A percentile compares a stretch with the other conserved stretches of the same genome.
phyloP scores from a whole-genome alignment of 139 green algal species.

The Chlamydomonas schloesseri region DNA sequence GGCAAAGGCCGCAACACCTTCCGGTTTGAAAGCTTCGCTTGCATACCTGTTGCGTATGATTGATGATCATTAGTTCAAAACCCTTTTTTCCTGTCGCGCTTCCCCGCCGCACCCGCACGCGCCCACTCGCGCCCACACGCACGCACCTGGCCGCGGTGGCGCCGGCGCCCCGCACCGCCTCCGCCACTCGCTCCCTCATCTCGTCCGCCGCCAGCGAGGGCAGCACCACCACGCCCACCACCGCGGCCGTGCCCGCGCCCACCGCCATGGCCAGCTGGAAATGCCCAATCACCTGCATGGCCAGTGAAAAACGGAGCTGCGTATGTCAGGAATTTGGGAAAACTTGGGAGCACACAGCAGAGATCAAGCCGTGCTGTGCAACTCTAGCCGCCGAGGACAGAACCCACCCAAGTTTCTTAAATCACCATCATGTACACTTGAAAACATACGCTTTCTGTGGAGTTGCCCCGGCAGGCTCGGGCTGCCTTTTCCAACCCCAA shows the following conservation, averaged over 20 bases:
- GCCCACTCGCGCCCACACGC: no score
- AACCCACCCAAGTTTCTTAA: no score
- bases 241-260: background rate
- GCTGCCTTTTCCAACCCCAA: no score
- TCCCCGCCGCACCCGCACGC: no score
- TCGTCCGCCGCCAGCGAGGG: background rate
- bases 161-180: background rate
- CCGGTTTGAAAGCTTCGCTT: background rate
- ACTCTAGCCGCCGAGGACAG: no score
- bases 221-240: background rate
- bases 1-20: no score
- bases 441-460: no score
- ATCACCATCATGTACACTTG: no score
- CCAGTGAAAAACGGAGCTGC: background rate
- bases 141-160: background rate
- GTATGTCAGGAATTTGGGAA: background rate
- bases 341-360: background rate
- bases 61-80: no score
- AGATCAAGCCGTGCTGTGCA: no score
- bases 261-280: background rate
- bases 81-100: no score
- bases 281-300: background rate
- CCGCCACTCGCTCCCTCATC: background rate
- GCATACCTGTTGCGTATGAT: background rate
- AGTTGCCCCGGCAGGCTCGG: no score